Conservation (phyloP, 768 basidiomycete genomes). For the Suillus discolor region DNA sequence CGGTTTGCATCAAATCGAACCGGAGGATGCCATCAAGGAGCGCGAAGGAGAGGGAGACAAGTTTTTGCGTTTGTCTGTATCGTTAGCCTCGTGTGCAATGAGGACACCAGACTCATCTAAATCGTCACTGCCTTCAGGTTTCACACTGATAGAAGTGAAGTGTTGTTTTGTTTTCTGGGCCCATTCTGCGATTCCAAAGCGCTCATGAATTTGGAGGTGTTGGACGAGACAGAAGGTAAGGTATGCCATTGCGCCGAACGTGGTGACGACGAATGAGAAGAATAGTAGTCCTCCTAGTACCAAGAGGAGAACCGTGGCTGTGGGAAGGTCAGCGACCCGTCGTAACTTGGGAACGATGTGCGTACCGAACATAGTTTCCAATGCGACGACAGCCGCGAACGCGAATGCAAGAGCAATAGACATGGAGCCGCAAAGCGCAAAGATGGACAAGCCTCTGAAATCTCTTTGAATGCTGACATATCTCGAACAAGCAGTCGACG, state of each 20-base stretch:
- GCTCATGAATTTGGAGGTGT: slow-evolving; percentile 37
- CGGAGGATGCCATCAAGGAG: neutral
- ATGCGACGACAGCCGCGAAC: slow-evolving; percentile 32
- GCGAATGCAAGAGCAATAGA: slow-evolving; percentile 40
- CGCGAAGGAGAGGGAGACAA: neutral
- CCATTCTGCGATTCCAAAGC: slow-evolving; percentile 34
- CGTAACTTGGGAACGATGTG: neutral
- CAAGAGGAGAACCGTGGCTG: slow-evolving; percentile 38
- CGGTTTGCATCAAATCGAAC: neutral
- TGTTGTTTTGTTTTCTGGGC: slow-evolving; percentile 27
- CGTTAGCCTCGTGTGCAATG: slow-evolving; percentile 19
- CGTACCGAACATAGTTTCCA: slow-evolving; percentile 34
- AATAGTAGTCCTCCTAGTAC: slow-evolving; percentile 35
- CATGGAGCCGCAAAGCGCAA: slow-evolving; percentile 37
- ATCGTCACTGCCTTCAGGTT: slow-evolving; percentile 23
- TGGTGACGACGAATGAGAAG: slow-evolving; percentile 37
- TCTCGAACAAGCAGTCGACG: slow-evolving; percentile 17
- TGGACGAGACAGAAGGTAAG: slow-evolving; percentile 35
- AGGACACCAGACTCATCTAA: slow-evolving; percentile 29
- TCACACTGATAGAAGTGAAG: slow-evolving; percentile 17
- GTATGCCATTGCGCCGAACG: slow-evolving; percentile 32
- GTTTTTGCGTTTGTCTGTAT: slow-evolving; percentile 26
- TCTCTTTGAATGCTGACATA: slow-evolving; percentile 14
- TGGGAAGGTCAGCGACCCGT: slow-evolving; percentile 6
- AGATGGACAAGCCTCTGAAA: slow-evolving; percentile 34